Conservation (phyloP, 768 basidiomycete genomes). For the Lepiota brunneoincarnata region DNA sequence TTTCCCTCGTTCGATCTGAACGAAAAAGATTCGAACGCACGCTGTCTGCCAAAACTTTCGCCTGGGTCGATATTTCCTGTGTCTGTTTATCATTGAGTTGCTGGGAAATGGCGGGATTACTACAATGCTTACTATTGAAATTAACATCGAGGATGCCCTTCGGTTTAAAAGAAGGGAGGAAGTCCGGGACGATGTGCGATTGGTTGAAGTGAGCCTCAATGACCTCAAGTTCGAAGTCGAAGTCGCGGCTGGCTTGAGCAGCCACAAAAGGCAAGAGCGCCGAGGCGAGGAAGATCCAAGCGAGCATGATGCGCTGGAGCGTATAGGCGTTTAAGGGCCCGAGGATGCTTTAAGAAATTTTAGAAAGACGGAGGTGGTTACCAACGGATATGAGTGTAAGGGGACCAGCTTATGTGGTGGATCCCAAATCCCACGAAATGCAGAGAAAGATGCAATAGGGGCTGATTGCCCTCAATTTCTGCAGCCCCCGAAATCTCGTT, state of each 20-base stretch:
- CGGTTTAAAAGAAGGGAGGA: constrained; percentile 58
- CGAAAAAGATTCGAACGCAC: constrained; percentile 34
- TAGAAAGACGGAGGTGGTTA: too few relatives aligned
- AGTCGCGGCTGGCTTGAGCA: constrained; percentile 39
- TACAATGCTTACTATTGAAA: constrained; percentile 20
- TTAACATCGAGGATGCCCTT: constrained; percentile 49
- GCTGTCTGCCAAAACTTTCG: constrained; percentile 49
- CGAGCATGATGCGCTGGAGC: too few relatives aligned
- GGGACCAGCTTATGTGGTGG: too few relatives aligned
- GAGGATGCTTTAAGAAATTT: too few relatives aligned
- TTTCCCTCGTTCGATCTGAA: not conserved
- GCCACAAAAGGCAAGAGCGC: constrained; percentile 38
- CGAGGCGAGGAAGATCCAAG: too few relatives aligned
- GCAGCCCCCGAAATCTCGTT: too few relatives aligned
- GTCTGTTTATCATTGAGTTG: constrained; percentile 27
- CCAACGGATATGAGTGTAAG: too few relatives aligned
- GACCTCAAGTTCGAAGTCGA: constrained; percentile 51
- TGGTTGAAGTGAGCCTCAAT: constrained; percentile 68
- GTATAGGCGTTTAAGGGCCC: too few relatives aligned
- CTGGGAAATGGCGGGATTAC: too few relatives aligned
- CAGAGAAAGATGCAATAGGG: too few relatives aligned
- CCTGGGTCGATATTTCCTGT: constrained; percentile 55
- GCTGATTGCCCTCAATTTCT: too few relatives aligned
- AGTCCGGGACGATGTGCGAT: constrained; percentile 56
- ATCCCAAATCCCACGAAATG: too few relatives aligned